A percentile compares a stretch with the other conserved stretches of the same genome.
These are phyloP conservation scores for Neckera pumila DNA, from an alignment of 225 moss, liverwort and hornwort species.

Conservation along the genomic window DNA sequence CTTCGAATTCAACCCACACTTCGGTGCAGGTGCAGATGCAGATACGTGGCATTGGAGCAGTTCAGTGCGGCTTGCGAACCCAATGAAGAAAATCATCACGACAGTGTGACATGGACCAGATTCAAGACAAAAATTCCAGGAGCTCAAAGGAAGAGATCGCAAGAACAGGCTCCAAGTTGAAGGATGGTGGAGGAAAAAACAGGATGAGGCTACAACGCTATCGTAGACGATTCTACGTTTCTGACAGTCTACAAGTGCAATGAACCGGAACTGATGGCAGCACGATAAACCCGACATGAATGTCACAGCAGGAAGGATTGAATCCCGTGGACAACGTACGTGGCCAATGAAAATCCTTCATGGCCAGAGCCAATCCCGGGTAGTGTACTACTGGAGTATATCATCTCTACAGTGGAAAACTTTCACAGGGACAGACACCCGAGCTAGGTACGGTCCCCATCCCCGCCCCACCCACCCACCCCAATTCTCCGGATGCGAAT, in stretches of 20 bases:
- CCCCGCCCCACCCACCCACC: neutral
- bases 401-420: neutral
- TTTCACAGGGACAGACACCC: neutral
- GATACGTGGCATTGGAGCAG: slow-evolving; percentile 28
- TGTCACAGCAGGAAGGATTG: neutral
- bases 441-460: neutral
- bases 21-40: slow-evolving; percentile 47
- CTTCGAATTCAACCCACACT: neutral
- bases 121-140: neutral
- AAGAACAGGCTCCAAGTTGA: neutral
- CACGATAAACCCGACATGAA: slow-evolving; percentile 1
- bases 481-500: neutral
- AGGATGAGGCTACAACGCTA: neutral
- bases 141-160: neutral
- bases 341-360: neutral
- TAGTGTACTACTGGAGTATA: neutral
- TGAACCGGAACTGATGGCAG: neutral
- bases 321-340: neutral
- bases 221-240: neutral
- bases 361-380: neutral
- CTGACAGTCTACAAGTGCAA: neutral
- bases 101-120: neutral
- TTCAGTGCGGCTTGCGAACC: neutral
- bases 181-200: neutral
- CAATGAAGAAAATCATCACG: neutral